Conservation (phyloP, 306 rosid genomes). For the Trifolium pratense region DNA sequence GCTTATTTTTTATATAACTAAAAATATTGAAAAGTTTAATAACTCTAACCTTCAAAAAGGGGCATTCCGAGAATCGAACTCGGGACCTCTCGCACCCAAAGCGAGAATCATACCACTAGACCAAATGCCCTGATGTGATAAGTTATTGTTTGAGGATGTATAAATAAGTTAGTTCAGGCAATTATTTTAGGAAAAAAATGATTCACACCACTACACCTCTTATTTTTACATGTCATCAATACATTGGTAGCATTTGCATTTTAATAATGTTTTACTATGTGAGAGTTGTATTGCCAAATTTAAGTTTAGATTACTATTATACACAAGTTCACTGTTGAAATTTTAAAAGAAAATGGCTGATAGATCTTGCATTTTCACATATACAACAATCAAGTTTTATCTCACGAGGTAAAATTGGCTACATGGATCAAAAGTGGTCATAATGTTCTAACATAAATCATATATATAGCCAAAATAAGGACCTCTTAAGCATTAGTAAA, state of each 20-base stretch:
- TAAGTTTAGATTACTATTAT: not conserved
- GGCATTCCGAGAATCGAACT: conserved; percentile 17
- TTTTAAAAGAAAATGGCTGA: not conserved
- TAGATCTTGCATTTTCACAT: not conserved
- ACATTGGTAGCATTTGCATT: not conserved
- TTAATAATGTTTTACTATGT: not conserved
- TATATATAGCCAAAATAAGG: not conserved
- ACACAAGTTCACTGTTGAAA: not conserved
- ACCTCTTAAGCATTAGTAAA: not conserved
- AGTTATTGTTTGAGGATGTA: not conserved
- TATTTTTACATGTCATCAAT: not conserved
- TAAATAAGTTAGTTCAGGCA: not conserved
- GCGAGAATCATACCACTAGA: conserved; percentile 66
- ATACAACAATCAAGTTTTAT: not conserved
- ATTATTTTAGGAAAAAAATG: not conserved
- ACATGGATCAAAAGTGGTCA: not conserved
- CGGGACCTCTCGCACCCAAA: conserved; percentile 39
- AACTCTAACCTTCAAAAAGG: not conserved
- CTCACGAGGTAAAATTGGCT: not conserved
- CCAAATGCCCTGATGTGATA: conserved; percentile 39
- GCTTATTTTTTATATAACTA: not conserved
- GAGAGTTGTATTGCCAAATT: not conserved
- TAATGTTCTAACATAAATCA: not conserved
- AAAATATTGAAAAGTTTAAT: not conserved
- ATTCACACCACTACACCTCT: not conserved